Conservation (phyloP, 306 rosid species). For the Lathyrus tuberosus region DNA sequence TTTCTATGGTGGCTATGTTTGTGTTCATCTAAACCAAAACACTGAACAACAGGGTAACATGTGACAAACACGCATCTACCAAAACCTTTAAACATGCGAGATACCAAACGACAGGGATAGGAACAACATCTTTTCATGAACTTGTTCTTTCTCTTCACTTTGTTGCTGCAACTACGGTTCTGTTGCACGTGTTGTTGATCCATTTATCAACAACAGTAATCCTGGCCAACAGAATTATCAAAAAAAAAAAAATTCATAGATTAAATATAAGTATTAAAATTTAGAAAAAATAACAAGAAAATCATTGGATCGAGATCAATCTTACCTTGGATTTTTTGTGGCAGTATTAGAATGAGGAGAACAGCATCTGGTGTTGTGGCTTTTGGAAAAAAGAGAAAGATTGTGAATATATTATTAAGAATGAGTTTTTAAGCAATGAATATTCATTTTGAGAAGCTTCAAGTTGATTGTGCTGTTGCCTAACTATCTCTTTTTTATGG, state of each 20-base stretch:
- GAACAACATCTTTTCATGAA: conserved; percentile 32
- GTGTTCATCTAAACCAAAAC: conserved; percentile 62
- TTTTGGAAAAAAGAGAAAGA: conserved; percentile 22
- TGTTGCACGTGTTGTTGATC: conserved; percentile 42
- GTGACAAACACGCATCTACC: conserved; percentile 70
- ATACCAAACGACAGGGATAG: conserved; percentile 45
- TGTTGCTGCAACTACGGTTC: conserved; percentile 29
- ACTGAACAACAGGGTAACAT: conserved; percentile 65
- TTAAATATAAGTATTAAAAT: neutral
- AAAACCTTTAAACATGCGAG: conserved; percentile 56
- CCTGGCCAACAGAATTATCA: conserved; percentile 25
- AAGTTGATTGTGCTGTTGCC: conserved; percentile 28
- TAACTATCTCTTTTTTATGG: neutral
- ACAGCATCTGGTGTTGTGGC: conserved; percentile 29
- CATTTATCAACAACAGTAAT: conserved; percentile 35
- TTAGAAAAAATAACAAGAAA: neutral
- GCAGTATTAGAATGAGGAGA: neutral
- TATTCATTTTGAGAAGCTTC: conserved; percentile 42
- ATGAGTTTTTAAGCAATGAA: conserved; percentile 38
- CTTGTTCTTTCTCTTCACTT: conserved; percentile 41
- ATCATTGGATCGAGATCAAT: conserved; percentile 11
- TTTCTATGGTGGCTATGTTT: conserved; percentile 53
- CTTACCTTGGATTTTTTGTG: conserved; percentile 30
- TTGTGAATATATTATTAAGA: neutral
- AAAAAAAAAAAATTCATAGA: conserved; percentile 25